Evolutionary conservation across 768 basidiomycete species (phyloP), one percentile per base, ranked within the genome.

Genomic region (Hemileccinum rubropunctum): DNA sequence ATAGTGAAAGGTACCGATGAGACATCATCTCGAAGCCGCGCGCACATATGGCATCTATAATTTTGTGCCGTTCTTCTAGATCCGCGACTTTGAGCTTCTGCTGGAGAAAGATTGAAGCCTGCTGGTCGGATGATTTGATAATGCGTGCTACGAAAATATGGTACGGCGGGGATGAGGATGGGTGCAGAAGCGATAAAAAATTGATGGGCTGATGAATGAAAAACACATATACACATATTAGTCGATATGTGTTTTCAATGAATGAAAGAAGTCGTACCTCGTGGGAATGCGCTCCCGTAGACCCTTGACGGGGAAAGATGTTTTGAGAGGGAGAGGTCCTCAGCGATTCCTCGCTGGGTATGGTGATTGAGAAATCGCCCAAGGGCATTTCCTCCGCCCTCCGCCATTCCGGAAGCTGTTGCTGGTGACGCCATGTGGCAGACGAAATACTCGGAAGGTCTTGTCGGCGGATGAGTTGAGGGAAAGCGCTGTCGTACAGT

Each of bases 21-120:
- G 88, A 90, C 91, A 93, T 93, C 91, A 92, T 92, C 65, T 93
- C 91, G 54, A 88, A 89, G 1, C 91, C 90, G 12, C 84, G 79
- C 35, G 82, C 76, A 52, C 88, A 90, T 49, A 92, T 92, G 41
- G 91, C 91, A 59, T 91, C 88, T 14, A 93, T 84, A 39, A 93
- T 92, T 67, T 89, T 91, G 6, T 77, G 79, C 2, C 91, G 76
- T 63, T 92, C 90, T 44, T 83, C 80, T 17, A 76, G 56, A 57
- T 91, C 87, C 4, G 91, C 90, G 15, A 91, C 88, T 66, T 93
- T 93, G 59, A 93, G 77, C 62, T 93, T 93, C 63, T 93, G 91
- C 62, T 92, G 90, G 35, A 93, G 74, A 61, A 93, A 93, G 46
- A 92, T 92, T 13, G 88, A 91, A 12, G 91, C 91, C 60, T 93